phyloP scores from a whole-genome alignment of 192 early-diverging fungal species.

The Haplosporangium gracile region DNA sequence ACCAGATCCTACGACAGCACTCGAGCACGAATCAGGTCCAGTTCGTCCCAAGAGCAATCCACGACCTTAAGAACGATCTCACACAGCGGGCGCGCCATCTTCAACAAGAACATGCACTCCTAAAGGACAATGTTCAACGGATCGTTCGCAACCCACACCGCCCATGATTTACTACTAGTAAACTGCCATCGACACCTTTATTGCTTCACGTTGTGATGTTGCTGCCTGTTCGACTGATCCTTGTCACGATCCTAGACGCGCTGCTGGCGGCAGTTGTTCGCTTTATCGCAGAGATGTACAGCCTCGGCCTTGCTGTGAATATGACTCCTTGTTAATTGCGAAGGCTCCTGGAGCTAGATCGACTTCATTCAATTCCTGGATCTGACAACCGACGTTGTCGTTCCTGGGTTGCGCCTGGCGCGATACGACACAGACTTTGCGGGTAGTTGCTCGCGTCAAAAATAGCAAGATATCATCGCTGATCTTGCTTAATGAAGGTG shows the following conservation, averaged over 20 bases:
- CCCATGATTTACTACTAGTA: neutral
- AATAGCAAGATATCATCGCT: neutral
- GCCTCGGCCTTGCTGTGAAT: too few relatives aligned
- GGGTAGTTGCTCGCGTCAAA: neutral
- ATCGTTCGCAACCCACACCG: neutral
- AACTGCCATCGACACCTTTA: neutral
- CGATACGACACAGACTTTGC: neutral
- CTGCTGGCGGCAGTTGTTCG: too few relatives aligned
- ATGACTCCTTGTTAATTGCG: too few relatives aligned
- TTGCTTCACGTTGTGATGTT: neutral
- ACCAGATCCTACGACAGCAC: slow-evolving; percentile 17
- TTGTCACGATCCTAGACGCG: neutral
- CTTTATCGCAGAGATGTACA: too few relatives aligned
- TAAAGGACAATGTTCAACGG: slow-evolving; percentile 20
- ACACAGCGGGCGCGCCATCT: neutral
- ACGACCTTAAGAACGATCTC: slow-evolving; percentile 11
- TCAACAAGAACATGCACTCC: slow-evolving; percentile 6
- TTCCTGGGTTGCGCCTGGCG: neutral
- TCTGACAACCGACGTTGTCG: neutral
- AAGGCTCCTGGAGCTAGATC: neutral
- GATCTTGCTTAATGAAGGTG: neutral
- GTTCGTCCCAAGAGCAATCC: slow-evolving; percentile 21
- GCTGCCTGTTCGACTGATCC: neutral
- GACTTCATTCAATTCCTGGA: neutral
- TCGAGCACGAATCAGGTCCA: slow-evolving; percentile 32